These are phyloP conservation scores for Scytalidium lignicola DNA, from an alignment of 2,329 filamentous ascomycete genomes.

Conservation along the genomic window DNA sequence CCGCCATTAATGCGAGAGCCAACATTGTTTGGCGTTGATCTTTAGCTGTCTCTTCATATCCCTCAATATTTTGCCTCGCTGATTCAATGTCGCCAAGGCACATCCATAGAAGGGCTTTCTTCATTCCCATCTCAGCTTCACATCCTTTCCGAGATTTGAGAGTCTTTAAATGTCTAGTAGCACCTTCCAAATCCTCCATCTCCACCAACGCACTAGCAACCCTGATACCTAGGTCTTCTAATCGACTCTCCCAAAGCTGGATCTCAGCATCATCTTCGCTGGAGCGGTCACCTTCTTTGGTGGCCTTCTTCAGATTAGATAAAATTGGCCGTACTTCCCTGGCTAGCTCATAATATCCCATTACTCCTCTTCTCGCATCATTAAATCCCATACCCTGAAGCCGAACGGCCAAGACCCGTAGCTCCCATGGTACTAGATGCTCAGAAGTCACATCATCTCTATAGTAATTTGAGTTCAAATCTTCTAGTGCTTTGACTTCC, in stretches of 20 bases:
- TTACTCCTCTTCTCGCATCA: slow-evolving; percentile 77
- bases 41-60: slow-evolving; percentile 21
- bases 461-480: slow-evolving; percentile 53
- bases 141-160: slow-evolving; percentile 35
- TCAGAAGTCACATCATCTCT: slow-evolving; percentile 45
- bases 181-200: slow-evolving; percentile 83
- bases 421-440: slow-evolving; percentile 79
- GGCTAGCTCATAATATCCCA: slow-evolving; percentile 85
- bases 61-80: slow-evolving; percentile 51
- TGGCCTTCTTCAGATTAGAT: slow-evolving; percentile 35
- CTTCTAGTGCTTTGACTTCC: slow-evolving; percentile 59
- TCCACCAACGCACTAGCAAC: slow-evolving; percentile 67
- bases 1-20: slow-evolving; percentile 72
- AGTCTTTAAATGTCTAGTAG: slow-evolving; percentile 64
- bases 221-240: slow-evolving; percentile 69
- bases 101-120: slow-evolving; percentile 66
- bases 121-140: slow-evolving; percentile 36
- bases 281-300: not conserved
- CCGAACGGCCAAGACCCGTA: slow-evolving; percentile 77
- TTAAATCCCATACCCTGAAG: slow-evolving; percentile 82
- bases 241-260: slow-evolving; percentile 63
- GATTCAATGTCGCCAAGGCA: slow-evolving; percentile 71
- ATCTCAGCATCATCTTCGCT: slow-evolving; percentile 32
- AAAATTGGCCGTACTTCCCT: slow-evolving; percentile 66
- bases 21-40: slow-evolving; percentile 45